phyloP scores from a whole-genome alignment of 2,329 filamentous ascomycete species.

The Arthrobotrys megalospora region DNA sequence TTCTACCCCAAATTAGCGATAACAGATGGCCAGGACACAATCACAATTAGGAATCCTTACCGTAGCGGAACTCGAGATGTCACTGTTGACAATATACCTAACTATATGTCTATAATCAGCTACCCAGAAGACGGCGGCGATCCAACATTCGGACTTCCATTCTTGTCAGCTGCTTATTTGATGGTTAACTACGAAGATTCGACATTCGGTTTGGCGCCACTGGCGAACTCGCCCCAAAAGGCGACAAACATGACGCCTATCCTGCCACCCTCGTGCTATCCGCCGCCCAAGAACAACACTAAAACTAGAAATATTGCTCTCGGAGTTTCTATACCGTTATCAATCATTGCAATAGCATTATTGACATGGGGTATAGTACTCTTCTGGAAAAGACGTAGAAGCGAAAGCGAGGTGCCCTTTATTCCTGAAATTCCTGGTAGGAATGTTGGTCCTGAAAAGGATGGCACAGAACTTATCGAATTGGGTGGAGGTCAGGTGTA shows the following conservation, averaged over 20 bases:
- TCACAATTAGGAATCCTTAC: constrained; percentile 1
- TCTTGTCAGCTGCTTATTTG: constrained; percentile 12
- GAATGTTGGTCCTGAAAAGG: neutral
- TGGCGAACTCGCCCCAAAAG: neutral
- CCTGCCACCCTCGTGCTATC: neutral
- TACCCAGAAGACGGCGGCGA: neutral
- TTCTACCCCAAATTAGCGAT: neutral
- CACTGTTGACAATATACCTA: neutral
- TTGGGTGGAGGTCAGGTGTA: neutral
- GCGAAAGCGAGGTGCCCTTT: neutral
- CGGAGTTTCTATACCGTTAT: neutral
- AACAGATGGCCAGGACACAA: neutral
- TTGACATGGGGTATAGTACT: neutral
- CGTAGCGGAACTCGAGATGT: neutral
- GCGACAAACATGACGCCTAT: neutral
- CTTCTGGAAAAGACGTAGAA: neutral
- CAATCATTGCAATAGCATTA: neutral
- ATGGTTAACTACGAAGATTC: constrained; percentile 23
- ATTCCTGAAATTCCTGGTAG: neutral
- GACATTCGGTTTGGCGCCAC: constrained; percentile 2
- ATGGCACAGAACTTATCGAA: neutral
- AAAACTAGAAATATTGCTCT: neutral
- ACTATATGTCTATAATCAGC: neutral
- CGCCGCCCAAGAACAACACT: neutral
- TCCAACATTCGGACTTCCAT: constrained; percentile 15